Percentiles rank a stretch among this genome's conserved stretches.
Evolutionary conservation across 495 filamentous ascomycete genomes (phyloP).

Genomic region (Tuber umbilicatum): DNA sequence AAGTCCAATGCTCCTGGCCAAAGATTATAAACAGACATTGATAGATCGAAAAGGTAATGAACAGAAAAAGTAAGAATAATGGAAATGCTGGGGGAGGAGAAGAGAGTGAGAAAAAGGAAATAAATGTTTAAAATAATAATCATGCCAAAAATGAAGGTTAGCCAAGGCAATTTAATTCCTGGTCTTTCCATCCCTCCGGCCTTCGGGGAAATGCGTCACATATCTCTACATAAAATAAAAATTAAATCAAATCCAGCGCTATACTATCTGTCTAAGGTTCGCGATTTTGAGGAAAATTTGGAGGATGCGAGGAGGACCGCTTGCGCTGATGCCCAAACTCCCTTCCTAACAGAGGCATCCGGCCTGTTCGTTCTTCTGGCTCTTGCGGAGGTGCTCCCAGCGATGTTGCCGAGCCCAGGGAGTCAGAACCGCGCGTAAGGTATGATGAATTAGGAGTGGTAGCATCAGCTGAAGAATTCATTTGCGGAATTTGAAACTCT

Average conservation of each 20-base stretch:
- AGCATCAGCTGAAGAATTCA: constrained; percentile 40
- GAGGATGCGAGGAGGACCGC: constrained; percentile 41
- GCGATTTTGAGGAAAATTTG: constrained; percentile 39
- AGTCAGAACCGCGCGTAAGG: constrained; percentile 33
- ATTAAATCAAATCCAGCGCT: constrained; percentile 22
- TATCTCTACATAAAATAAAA: constrained; percentile 30
- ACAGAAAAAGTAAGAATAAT: constrained; percentile 13
- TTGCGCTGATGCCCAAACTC: constrained; percentile 41
- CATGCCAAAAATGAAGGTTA: constrained; percentile 23
- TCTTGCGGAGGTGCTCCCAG: constrained; percentile 29
- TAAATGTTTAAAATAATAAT: constrained; percentile 19
- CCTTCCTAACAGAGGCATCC: constrained; percentile 32
- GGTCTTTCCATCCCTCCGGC: constrained; percentile 20
- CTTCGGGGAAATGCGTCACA: constrained; percentile 9
- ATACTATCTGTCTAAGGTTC: constrained; percentile 36
- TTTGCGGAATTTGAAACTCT: constrained; percentile 42
- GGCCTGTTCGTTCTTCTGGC: constrained; percentile 30
- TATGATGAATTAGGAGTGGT: constrained; percentile 39
- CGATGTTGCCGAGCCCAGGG: constrained; percentile 31
- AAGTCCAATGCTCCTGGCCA: constrained; percentile 25
- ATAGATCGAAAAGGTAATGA: constrained; percentile 24
- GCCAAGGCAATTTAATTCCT: constrained; percentile 18
- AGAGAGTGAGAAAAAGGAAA: constrained; percentile 17
- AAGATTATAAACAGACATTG: constrained; percentile 18
- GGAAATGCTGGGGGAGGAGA: constrained; percentile 11